Base-by-base conservation (phyloP, 2,329 filamentous ascomycete species). In the Graphilbum ipis-grandicollis region DNA sequence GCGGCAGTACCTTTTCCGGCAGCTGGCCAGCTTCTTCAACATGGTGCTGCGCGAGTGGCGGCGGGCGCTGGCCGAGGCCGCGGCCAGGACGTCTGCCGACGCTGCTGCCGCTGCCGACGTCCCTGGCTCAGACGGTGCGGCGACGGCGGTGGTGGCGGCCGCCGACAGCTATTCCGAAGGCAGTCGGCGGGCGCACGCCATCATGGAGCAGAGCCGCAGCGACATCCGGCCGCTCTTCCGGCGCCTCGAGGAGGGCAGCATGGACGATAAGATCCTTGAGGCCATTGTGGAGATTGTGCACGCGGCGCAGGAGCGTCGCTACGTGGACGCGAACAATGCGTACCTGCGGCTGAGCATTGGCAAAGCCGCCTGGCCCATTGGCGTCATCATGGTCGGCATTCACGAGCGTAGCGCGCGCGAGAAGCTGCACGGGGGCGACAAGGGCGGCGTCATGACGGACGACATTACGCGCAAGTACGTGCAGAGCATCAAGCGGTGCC, bases 331-430 rank as follows among this genome's bases (percentile, higher is more conserved):
- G 25, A 96, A 96, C 53, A 83, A 98, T 54, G 86, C 84, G 0
- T 98, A 98, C 56, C 63, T 98, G 42, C 70, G 83, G 37, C 65
- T 98, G 38, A 93, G 83, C 54, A 98, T 98, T 51, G 85, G 85
- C 45, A 93, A 93, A 61, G 86, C 85, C 47, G 90, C 90, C 14
- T 98, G 90, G 90, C 90, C 90, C 19, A 98, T 98, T 51, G 90
- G 90, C 58, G 90, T 98, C 29, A 98, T 90, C 55, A 98, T 96
- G 90, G 90, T 98, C 51, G 90, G 90, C 65, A 98, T 98, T 49
- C 90, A 98, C 70, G 90, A 96, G 65, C 75, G 90, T 52, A 90
- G 80, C 46, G 88, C 90, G 17, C 73, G 90, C 44, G 90, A 98
- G 60, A 98, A 98, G 60, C 62, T 98, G 41, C 86, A 96, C 53